phyloP scores from a whole-genome alignment of 345 rosid species.

The Salix koriyanagi region DNA sequence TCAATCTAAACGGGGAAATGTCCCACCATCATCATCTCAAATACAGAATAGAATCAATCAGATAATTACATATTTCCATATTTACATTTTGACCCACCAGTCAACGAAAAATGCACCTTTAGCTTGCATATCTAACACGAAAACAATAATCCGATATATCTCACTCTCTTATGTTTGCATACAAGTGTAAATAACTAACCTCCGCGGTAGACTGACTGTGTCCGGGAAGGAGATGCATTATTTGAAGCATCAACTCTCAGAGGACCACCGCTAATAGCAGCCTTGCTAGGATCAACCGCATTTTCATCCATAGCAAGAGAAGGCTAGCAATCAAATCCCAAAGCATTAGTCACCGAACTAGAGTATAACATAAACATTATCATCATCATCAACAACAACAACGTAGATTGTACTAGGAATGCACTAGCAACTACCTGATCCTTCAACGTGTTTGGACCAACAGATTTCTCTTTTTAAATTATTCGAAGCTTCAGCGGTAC shows the following conservation, averaged over 20 bases:
- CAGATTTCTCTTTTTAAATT: conserved; percentile 11
- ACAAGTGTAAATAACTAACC: conserved; percentile 30
- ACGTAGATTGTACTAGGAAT: background rate
- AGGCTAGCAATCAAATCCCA: conserved; percentile 7
- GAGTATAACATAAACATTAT: background rate
- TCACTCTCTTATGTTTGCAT: background rate
- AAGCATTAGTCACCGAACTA: conserved; percentile 5
- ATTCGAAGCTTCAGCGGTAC: conserved; percentile 18
- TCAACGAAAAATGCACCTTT: background rate
- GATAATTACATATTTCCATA: background rate
- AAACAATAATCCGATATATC: background rate
- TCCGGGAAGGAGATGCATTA: conserved; percentile 25
- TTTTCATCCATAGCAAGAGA: conserved; percentile 14
- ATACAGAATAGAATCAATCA: too few species aligned
- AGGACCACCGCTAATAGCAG: conserved; percentile 23
- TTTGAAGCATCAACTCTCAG: conserved; percentile 20
- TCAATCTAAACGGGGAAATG: background rate
- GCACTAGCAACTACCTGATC: conserved; percentile 30
- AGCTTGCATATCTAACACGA: background rate
- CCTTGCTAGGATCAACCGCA: conserved; percentile 27
- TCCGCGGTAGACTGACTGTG: conserved; percentile 27
- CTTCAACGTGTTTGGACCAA: conserved; percentile 17
- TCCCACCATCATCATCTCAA: background rate
- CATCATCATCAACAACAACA: background rate
- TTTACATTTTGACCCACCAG: background rate